A percentile compares a stretch with the other conserved stretches of the same genome.
phyloP scores from a whole-genome alignment of 805 yeast genomes.

The Spathaspora hagerdaliae region DNA sequence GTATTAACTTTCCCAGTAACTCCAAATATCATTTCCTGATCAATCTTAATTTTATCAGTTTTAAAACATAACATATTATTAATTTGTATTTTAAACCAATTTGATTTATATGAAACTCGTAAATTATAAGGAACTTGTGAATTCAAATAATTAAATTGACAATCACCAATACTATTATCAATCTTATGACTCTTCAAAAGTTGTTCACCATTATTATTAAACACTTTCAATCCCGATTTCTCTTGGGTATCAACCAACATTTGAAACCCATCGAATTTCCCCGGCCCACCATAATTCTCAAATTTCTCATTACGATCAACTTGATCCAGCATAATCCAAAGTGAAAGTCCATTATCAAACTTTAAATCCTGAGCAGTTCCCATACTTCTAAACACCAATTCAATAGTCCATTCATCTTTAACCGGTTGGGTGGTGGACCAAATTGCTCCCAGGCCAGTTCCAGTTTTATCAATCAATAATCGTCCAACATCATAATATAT shows the following conservation, averaged over 20 bases:
- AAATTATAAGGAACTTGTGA: constrained; percentile 67
- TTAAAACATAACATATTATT: constrained; percentile 71
- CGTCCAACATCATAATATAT: constrained; percentile 76
- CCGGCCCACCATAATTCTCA: constrained; percentile 52
- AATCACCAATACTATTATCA: constrained; percentile 46
- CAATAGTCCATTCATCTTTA: constrained; percentile 49
- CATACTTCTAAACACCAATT: constrained; percentile 58
- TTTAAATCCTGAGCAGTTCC: constrained; percentile 34
- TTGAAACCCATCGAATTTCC: constrained; percentile 59
- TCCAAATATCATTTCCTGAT: constrained; percentile 45
- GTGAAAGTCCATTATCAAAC: constrained; percentile 51
- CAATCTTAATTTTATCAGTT: constrained; percentile 45
- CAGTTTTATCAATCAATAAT: constrained; percentile 12
- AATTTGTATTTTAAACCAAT: constrained; percentile 58
- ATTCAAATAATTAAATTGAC: constrained; percentile 58
- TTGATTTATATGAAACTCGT: constrained; percentile 55
- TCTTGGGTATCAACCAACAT: constrained; percentile 49
- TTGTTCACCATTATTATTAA: constrained; percentile 54
- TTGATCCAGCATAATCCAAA: constrained; percentile 22
- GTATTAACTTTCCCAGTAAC: constrained; percentile 39
- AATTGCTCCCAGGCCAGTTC: constrained; percentile 14
- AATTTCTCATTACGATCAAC: constrained; percentile 7
- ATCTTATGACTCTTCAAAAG: constrained; percentile 22
- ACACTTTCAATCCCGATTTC: constrained; percentile 53
- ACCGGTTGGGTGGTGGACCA: constrained; percentile 17